Evolutionary conservation across 1,284 basidiomycete genomes (phyloP).

Genomic region (Rhodotorula sp.): DNA sequence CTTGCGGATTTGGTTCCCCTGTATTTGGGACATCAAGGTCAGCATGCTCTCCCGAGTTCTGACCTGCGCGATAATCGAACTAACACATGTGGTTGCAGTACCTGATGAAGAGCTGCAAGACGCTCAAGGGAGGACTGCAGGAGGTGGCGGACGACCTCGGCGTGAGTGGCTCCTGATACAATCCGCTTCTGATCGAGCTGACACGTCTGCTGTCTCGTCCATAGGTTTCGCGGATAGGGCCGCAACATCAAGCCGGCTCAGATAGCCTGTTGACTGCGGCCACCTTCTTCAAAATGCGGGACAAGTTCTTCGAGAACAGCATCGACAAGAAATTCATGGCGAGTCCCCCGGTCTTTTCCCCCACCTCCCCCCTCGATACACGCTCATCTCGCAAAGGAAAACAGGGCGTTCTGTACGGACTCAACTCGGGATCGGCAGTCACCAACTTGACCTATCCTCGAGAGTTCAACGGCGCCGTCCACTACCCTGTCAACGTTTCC

Average conservation of each 20-base stretch:
- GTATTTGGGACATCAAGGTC: slow-evolving; percentile 86
- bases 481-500: slow-evolving; percentile 34
- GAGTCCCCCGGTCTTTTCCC: neutral
- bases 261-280: slow-evolving; percentile 90
- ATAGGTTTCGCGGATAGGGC: slow-evolving; percentile 83
- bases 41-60: neutral
- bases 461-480: slow-evolving; percentile 39
- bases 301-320: slow-evolving; percentile 81
- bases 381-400: too few relatives aligned
- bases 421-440: slow-evolving; percentile 29
- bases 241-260: slow-evolving; percentile 92
- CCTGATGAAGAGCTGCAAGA: slow-evolving; percentile 85
- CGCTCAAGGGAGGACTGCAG: slow-evolving; percentile 88
- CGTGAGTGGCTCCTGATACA: slow-evolving; percentile 52
- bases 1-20: slow-evolving; percentile 91
- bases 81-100: slow-evolving; percentile 56
- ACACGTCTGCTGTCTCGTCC: too few relatives aligned
- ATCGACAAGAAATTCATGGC: slow-evolving; percentile 58
- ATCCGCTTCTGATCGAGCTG: too few relatives aligned
- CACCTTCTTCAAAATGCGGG: slow-evolving; percentile 94
- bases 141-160: slow-evolving; percentile 93
- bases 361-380: neutral
- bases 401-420: slow-evolving; percentile 40
- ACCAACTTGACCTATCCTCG: slow-evolving; percentile 25
- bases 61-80: neutral